These are phyloP conservation scores for Trypanosoma conorhini DNA, from an alignment of 208 protist species.

Conservation along the genomic window DNA sequence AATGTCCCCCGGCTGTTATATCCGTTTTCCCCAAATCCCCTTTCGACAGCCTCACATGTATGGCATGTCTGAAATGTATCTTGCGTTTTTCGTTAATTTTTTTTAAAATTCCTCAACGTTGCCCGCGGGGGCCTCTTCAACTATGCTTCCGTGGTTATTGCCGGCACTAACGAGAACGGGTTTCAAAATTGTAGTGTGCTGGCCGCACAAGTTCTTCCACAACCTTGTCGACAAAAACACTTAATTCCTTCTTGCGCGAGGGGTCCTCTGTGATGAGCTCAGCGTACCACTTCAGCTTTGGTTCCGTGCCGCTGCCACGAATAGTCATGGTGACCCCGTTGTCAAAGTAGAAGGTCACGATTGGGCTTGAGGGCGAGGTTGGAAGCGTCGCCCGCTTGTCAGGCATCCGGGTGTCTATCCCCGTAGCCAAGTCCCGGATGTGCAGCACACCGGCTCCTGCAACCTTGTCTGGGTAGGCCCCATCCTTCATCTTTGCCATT, in stretches of 20 bases:
- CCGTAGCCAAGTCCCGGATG: constrained; percentile 91
- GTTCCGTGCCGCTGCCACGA: constrained; percentile 97
- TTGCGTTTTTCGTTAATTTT: no score
- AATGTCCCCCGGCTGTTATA: no score
- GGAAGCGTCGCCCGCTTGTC: constrained; percentile 77
- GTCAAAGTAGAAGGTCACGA: constrained; percentile 96
- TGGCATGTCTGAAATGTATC: no score
- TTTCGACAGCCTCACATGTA: no score
- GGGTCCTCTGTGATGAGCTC: constrained; percentile 52
- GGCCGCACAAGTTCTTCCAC: constrained; percentile 71
- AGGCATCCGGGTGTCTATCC: constrained; percentile 70
- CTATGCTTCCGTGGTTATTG: not conserved
- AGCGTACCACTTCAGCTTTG: constrained; percentile 98
- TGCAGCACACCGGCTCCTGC: constrained; percentile 56
- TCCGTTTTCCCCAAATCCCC: no score
- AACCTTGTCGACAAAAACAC: constrained; percentile 43
- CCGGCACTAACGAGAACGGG: constrained; percentile 21
- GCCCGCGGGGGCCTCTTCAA: not conserved
- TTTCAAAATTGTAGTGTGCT: constrained; percentile 52
- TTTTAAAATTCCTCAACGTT: not conserved
- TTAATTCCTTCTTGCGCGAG: constrained; percentile 24
- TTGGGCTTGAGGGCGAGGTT: constrained; percentile 69
- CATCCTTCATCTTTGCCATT: constrained; percentile 51
- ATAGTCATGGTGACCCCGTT: constrained; percentile 93
- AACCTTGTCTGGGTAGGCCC: constrained; percentile 51